phyloP scores from a whole-genome alignment of 768 basidiomycete genomes.

The Mycena amicta region DNA sequence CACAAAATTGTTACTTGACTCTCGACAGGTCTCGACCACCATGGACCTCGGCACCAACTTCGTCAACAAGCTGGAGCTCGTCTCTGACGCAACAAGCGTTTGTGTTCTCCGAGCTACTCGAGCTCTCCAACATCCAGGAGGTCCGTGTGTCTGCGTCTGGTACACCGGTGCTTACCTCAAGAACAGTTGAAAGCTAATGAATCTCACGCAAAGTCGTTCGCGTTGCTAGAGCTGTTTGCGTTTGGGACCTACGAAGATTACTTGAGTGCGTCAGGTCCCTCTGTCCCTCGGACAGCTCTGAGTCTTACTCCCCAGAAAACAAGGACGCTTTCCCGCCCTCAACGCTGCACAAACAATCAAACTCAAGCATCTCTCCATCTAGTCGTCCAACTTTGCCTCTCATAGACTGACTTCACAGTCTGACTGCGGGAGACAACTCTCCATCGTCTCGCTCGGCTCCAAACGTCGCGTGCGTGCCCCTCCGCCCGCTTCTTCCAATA shows the following conservation, averaged over 20 bases:
- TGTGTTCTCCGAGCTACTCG: conserved; percentile 88
- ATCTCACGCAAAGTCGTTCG: conserved; percentile 60
- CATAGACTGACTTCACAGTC: no score
- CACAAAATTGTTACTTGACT: conserved; percentile 1
- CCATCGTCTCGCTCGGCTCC: conserved; percentile 82
- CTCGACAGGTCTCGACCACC: no score
- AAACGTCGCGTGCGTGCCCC: conserved; percentile 65
- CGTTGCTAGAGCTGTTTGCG: conserved; percentile 83
- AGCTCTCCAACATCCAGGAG: conserved; percentile 81
- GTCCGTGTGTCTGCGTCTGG: conserved; percentile 38
- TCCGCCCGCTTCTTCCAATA: neutral
- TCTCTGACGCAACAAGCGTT: conserved; percentile 88
- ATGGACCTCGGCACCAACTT: conserved; percentile 72
- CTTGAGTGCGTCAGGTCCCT: conserved; percentile 54
- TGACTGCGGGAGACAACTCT: conserved; percentile 94
- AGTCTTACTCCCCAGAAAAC: conserved; percentile 49
- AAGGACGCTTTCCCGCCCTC: conserved; percentile 68
- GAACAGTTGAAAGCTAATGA: conserved; percentile 67
- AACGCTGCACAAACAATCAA: conserved; percentile 78
- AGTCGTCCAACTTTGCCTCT: no score
- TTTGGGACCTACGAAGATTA: conserved; percentile 89
- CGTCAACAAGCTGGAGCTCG: conserved; percentile 74
- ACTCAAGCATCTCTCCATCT: conserved; percentile 90
- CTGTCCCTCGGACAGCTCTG: neutral
- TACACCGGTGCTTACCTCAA: neutral